Evolutionary conservation across 129 eudicot genomes (phyloP), one percentile per base, ranked within the genome.

Genomic region (Tagetes erecta): DNA sequence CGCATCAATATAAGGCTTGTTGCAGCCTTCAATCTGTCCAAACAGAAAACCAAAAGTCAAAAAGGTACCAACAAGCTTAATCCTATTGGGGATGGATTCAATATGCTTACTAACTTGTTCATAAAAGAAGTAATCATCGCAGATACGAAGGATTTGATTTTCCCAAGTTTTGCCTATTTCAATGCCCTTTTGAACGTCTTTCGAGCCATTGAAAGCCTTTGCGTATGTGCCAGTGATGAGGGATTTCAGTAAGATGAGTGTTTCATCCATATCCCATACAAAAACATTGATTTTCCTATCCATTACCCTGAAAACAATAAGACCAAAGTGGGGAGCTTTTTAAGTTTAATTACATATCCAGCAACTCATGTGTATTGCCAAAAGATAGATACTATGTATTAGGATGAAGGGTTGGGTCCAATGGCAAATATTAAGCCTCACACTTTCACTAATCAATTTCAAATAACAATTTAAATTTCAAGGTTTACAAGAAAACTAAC

Each of bases 231-330:
- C 97, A 47, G 82, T 81, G 71, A 90, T 84, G 76, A 93, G 86
- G 1, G 98, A 93, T 76, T 93, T 93, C 1, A 93, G 92, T 79
- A 93, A 80, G 76, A 93, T 88, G 13, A 93, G 92, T 69, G 98
- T 93, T 86, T 90, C 98, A 52, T 93, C 98, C 98, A 93, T 90
- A 84, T 93, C 98, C 98, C 98, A 93, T 5, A 93, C 74, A 64
- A 86, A 93, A 40, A 93, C 98, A 38, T 78, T 93, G 75, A 58
- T 72, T 75, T 85, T 93, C 68, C 82, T 57, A 70, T 77, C 96
- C 90, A 84, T 84, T 30, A 20, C n/a, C 6, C 34, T 8, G 27
- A 67, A 44, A 73, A 63, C 68, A 76, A 50, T 34, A 67, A 49
- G 36, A 41, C 33, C n/a, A 67, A 76, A 67, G 80, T 55, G 58